These are phyloP conservation scores for Pythium aquatile DNA, from an alignment of 352 stramenopile species.

Conservation along the genomic window DNA sequence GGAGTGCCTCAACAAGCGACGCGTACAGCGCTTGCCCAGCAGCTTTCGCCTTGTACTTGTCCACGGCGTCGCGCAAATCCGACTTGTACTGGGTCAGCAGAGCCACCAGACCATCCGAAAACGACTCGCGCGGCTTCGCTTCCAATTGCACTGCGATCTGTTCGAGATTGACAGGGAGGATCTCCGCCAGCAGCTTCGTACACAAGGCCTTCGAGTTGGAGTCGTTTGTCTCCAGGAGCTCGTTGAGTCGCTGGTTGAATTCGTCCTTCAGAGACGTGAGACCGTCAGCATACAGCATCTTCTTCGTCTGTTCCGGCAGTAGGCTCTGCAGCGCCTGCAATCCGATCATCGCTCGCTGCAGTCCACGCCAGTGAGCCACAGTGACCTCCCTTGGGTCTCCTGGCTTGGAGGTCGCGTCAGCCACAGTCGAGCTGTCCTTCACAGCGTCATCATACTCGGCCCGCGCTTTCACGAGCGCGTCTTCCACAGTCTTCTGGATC, in stretches of 20 bases:
- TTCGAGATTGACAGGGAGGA: slow-evolving; percentile 44
- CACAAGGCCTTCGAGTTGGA: slow-evolving; percentile 16
- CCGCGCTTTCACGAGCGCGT: slow-evolving; percentile 32
- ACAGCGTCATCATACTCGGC: slow-evolving; percentile 29
- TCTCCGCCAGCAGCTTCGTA: slow-evolving; percentile 18
- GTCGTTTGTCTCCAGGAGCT: slow-evolving; percentile 21
- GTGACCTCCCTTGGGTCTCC: neutral
- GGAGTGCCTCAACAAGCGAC: slow-evolving; percentile 37
- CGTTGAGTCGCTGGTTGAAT: slow-evolving; percentile 13
- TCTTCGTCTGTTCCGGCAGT: slow-evolving; percentile 29
- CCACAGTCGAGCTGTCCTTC: neutral
- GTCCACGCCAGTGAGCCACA: slow-evolving; percentile 13
- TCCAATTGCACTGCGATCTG: slow-evolving; percentile 37
- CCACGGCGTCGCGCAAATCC: slow-evolving; percentile 41
- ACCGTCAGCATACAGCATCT: slow-evolving; percentile 31
- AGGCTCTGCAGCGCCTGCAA: slow-evolving; percentile 7
- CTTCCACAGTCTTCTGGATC: slow-evolving; percentile 37
- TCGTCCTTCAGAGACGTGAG: slow-evolving; percentile 27
- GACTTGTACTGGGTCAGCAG: slow-evolving; percentile 61
- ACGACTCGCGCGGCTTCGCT: slow-evolving; percentile 38
- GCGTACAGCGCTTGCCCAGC: slow-evolving; percentile 30
- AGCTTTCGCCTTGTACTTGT: slow-evolving; percentile 35
- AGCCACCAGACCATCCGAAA: slow-evolving; percentile 48
- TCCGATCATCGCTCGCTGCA: slow-evolving; percentile 4
- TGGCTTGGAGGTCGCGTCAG: neutral